These are phyloP conservation scores for Schrenkiella parvula DNA, from an alignment of 345 rosid species.

Conservation along the genomic window DNA sequence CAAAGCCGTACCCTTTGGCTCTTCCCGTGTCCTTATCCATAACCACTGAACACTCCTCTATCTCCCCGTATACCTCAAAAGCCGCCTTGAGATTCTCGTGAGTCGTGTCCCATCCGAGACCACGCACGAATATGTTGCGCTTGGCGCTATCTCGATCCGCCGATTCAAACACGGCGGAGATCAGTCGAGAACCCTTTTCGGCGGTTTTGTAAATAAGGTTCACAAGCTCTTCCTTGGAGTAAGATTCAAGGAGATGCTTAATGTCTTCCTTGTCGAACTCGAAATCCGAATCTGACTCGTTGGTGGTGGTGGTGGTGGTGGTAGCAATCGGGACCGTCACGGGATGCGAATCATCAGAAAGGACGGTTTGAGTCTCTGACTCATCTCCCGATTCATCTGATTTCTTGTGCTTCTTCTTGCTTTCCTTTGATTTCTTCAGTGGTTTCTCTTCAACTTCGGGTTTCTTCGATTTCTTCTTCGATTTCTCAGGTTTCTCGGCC, in stretches of 20 bases:
- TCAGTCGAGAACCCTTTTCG: constrained; percentile 18
- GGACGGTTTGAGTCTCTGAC: neutral
- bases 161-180: constrained; percentile 21
- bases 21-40: constrained; percentile 35
- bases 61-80: constrained; percentile 30
- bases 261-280: constrained; percentile 35
- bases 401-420: constrained; percentile 26
- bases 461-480: constrained; percentile 25
- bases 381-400: constrained; percentile 23
- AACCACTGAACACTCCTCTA: constrained; percentile 39
- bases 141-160: constrained; percentile 32
- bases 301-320: neutral
- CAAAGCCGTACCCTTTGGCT: constrained; percentile 40
- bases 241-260: constrained; percentile 36
- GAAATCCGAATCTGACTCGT: constrained; percentile 29
- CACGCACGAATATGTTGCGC: constrained; percentile 41
- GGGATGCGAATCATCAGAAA: constrained; percentile 2
- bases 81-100: constrained; percentile 33
- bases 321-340: neutral
- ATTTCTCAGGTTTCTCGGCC: constrained; percentile 16
- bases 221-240: constrained; percentile 49
- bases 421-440: constrained; percentile 23
- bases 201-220: constrained; percentile 36
- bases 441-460: constrained; percentile 8
- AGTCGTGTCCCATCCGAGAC: constrained; percentile 41